Evolutionary conservation across 1,139 yeast genomes (phyloP).

Genomic region (Kurtzmaniella quercitrusa): DNA sequence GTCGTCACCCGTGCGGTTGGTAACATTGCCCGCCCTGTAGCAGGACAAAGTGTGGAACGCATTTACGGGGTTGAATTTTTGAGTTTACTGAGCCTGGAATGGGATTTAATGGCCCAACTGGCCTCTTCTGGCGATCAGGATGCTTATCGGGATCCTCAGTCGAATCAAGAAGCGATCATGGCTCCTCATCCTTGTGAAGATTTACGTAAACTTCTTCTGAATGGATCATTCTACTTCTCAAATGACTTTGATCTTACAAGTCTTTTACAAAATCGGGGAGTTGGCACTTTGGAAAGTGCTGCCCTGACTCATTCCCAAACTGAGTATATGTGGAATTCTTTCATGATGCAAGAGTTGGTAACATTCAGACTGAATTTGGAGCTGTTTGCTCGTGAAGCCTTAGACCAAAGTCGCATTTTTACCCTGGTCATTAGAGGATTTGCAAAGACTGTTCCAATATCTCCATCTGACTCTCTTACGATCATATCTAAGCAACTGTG

Average conservation of each 20-base stretch:
- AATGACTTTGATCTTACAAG: constrained; percentile 90
- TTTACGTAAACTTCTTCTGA: constrained; percentile 68
- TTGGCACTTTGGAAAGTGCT: constrained; percentile 25
- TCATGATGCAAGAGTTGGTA: constrained; percentile 80
- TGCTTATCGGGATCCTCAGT: constrained; percentile 15
- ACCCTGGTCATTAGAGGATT: constrained; percentile 94
- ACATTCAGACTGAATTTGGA: constrained; percentile 71
- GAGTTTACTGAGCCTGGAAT: constrained; percentile 63
- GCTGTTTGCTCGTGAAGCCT: constrained; percentile 46
- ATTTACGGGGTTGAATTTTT: constrained; percentile 83
- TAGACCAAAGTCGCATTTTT: constrained; percentile 76
- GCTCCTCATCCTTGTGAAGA: constrained; percentile 74
- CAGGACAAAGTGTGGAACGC: constrained; percentile 73
- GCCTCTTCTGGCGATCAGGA: constrained; percentile 34
- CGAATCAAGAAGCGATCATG: constrained; percentile 7
- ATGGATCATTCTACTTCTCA: constrained; percentile 91
- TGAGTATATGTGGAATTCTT: constrained; percentile 96
- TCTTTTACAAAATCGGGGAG: constrained; percentile 69
- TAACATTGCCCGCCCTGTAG: constrained; percentile 81
- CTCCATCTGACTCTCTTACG: constrained; percentile 59
- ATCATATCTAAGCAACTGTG: constrained; percentile 91
- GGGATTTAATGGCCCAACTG: constrained; percentile 73
- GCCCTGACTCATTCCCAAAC: constrained; percentile 49
- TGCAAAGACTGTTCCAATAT: constrained; percentile 72
- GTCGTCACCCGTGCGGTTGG: constrained; percentile 69